Base-by-base conservation (phyloP, 108 stramenopile genomes). In the Skeletonema grethae region DNA sequence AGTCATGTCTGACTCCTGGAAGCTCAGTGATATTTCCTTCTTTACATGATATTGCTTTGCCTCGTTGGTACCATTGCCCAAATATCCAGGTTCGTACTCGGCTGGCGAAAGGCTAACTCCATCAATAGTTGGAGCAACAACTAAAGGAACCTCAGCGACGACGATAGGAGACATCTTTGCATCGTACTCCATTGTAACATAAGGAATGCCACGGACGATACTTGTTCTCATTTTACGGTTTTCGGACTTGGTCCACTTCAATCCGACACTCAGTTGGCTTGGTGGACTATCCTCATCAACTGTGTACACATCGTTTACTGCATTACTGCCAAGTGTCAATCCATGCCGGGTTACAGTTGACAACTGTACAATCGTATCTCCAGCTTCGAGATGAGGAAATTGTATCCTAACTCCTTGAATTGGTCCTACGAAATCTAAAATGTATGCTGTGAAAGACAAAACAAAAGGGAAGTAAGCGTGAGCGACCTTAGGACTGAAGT, bases 161-260 rank as follows among this genome's bases (percentile, higher is more conserved):
- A 65, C 29, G 18, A 85, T 82, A 38, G 88, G 88, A 6, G 69
- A 43, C 15, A 85, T 60, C 41, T 48, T 60, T 41, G 45, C 34
- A 35, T 59, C 62, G 71, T 90, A 91, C 32, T 87, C 75, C 95
- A 97, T 93, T 13, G 95, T 98, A 13, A 72, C 86, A 70, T 93
- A 97, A 0, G 96, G 85, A 82, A 95, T 90, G 7, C 97, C 97
- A 24, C 90, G 80, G n/a, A 96, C 84, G 59, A 96, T 85, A 7
- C 81, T 77, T 15, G 89, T 76, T 20, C 72, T 63, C 94, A 96
- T 96, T 45, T 34, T 76, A 12, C 57, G n/a, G 7, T 63, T 34
- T 46, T 50, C 56, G 31, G 63, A 28, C 25, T 20, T 34, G 58
- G 62, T 53, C 88, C 93, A 89, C 69, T 84, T 63, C 46, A 93